Conservation (phyloP, 2,329 filamentous ascomycete species). For the Nannizziopsis arthrosporioides region DNA sequence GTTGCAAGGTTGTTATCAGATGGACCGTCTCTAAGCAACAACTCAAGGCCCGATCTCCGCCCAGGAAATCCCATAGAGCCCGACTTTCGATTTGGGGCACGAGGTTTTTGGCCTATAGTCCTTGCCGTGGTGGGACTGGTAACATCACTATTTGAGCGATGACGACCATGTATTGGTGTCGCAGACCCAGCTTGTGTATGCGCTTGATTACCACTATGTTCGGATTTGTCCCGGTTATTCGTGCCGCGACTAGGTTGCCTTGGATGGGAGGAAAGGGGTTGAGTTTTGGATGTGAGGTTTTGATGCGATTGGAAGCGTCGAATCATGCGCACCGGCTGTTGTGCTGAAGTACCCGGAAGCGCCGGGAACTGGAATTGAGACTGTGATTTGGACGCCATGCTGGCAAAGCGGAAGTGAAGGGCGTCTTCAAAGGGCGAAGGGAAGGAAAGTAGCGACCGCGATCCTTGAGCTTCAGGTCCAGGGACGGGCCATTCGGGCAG, state of each 20-base stretch:
- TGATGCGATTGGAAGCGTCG: conserved; percentile 68
- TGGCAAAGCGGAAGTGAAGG: background rate
- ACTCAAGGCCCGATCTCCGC: conserved; percentile 51
- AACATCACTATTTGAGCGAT: conserved; percentile 63
- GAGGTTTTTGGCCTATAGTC: conserved; percentile 21
- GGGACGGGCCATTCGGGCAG: too few relatives aligned
- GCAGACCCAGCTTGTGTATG: conserved; percentile 19
- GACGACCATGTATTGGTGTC: conserved; percentile 36
- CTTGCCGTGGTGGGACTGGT: conserved; percentile 30
- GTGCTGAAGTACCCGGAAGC: conserved; percentile 43
- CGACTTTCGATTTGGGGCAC: conserved; percentile 33
- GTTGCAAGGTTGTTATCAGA: conserved; percentile 50
- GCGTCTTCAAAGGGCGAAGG: background rate
- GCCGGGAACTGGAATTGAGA: conserved; percentile 10
- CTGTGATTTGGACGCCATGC: conserved; percentile 10
- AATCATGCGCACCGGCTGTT: conserved; percentile 51
- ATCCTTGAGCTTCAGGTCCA: background rate
- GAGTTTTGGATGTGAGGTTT: conserved; percentile 44
- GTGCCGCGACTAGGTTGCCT: conserved; percentile 32
- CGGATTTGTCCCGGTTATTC: conserved; percentile 15
- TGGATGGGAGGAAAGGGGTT: conserved; percentile 52
- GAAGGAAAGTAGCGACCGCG: background rate
- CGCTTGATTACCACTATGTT: conserved; percentile 14
- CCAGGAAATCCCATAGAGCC: conserved; percentile 31
- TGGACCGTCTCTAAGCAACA: conserved; percentile 69